Percentiles rank a stretch among this genome's conserved stretches.
Evolutionary conservation across 345 rosid species (phyloP).

Genomic region (Arabidopsis thaliana): TAIR10.1 NC_003075.7:481001-481500

Average conservation of each 20-base stretch:
- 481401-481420: not conserved
- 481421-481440: not conserved
- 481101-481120: constrained; percentile 18
- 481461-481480: not conserved
- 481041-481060: constrained; percentile 51
- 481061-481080: constrained; percentile 23
- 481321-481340: constrained; percentile 21
- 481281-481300: constrained; percentile 42
- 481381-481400: not conserved
- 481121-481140: not conserved
- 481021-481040: constrained; percentile 60
- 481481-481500: not conserved
- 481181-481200: not conserved
- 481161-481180: constrained; percentile 8
- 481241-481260: constrained; percentile 27
- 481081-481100: not conserved
- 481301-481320: constrained; percentile 19
- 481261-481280: not conserved
- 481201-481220: not conserved
- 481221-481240: not conserved
- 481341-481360: not conserved
- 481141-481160: not conserved
- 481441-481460: not conserved
- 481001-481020: constrained; percentile 80
- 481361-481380: not conserved